Percentiles rank a stretch among this genome's conserved stretches.
Conservation (phyloP, 176 grass and related monocot genomes). For the Phyllostachys edulis region DNA sequence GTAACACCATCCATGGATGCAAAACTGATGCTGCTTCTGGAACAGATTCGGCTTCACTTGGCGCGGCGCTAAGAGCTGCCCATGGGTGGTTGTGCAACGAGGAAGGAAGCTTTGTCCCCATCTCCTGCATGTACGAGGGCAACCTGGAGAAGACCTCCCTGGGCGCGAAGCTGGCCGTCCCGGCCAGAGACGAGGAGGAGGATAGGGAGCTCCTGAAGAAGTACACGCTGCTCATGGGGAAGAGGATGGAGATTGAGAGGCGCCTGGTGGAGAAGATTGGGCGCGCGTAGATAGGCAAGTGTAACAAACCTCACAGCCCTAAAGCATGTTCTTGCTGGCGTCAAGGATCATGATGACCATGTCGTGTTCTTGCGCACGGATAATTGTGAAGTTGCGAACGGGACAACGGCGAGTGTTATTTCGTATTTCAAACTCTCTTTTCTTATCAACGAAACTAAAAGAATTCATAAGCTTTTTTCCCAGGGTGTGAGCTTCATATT, state of each 20-base stretch:
- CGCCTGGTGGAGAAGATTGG: slow-evolving; percentile 69
- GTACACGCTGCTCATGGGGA: slow-evolving; percentile 72
- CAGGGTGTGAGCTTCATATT: not conserved
- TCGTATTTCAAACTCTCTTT: not conserved
- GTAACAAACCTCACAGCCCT: no score
- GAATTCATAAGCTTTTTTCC: not conserved
- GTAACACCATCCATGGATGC: not conserved
- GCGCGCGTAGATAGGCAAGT: slow-evolving; percentile 31
- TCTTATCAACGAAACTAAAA: not conserved
- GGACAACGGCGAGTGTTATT: not conserved
- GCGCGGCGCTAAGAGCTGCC: slow-evolving; percentile 77
- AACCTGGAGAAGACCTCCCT: slow-evolving; percentile 77
- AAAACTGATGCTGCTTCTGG: not conserved
- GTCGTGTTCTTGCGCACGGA: not conserved
- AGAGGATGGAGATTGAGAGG: slow-evolving; percentile 83
- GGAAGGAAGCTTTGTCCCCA: slow-evolving; percentile 68
- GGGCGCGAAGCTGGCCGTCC: slow-evolving; percentile 53
- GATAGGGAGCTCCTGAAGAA: slow-evolving; percentile 56
- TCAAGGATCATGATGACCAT: not conserved
- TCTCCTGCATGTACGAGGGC: slow-evolving; percentile 65
- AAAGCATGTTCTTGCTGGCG: not conserved
- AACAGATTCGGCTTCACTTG: slow-evolving; percentile 87
- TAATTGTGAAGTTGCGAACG: not conserved
- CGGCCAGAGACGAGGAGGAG: slow-evolving; percentile 30
- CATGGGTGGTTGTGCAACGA: slow-evolving; percentile 90